phyloP scores from a whole-genome alignment of 345 rosid genomes.

The Mangifera indica region DNA sequence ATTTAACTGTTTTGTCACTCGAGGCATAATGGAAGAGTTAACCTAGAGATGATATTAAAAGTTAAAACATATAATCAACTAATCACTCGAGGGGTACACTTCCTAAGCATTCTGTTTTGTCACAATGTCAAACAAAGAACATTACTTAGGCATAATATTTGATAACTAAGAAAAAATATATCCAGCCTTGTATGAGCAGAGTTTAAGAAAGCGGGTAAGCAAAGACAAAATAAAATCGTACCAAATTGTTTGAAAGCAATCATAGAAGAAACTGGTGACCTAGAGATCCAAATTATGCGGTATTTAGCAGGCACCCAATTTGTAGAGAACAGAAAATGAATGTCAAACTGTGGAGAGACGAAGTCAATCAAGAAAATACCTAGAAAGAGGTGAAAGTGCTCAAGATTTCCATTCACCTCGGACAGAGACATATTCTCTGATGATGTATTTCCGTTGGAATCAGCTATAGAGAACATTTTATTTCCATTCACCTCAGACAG shows the following conservation, averaged over 20 bases:
- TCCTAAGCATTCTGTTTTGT: background rate
- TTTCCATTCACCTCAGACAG: slow-evolving; percentile 5
- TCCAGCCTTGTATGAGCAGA: background rate
- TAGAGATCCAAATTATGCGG: slow-evolving; percentile 1
- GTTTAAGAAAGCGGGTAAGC: background rate
- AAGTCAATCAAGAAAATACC: slow-evolving; percentile 25
- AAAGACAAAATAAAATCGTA: slow-evolving; percentile 1
- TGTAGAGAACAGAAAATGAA: background rate
- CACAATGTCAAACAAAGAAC: background rate
- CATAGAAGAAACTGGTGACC: slow-evolving; percentile 18
- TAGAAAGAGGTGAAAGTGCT: slow-evolving; percentile 17
- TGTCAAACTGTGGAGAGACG: too few relatives aligned
- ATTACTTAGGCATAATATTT: background rate
- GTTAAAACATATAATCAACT: background rate
- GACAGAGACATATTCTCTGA: too few relatives aligned
- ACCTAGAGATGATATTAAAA: too few relatives aligned
- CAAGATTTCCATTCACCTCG: slow-evolving; percentile 14
- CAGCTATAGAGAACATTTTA: background rate
- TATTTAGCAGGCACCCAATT: slow-evolving; percentile 1
- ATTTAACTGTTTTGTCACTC: too few relatives aligned
- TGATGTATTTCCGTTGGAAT: too few relatives aligned
- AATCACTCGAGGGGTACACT: background rate
- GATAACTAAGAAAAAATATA: background rate
- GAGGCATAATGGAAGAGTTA: too few relatives aligned
- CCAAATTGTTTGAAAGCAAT: slow-evolving; percentile 15